phyloP scores from a whole-genome alignment of 805 yeast species.

The Lipomyces japonicus region DNA sequence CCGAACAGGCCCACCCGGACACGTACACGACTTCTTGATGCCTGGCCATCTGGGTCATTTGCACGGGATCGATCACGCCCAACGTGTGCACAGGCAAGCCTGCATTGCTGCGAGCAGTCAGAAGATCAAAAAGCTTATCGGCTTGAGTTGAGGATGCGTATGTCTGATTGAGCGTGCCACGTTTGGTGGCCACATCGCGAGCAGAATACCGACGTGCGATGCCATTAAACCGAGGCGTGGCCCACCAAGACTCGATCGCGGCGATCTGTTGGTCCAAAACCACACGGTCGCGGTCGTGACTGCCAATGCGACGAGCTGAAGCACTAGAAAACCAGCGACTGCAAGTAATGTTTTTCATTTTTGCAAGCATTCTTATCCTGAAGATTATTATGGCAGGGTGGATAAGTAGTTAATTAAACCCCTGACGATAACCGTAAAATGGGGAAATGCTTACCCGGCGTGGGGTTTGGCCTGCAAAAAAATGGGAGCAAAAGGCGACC shows the following conservation, averaged over 20 bases:
- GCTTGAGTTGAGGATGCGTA: conserved; percentile 54
- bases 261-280: conserved; percentile 38
- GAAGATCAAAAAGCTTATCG: conserved; percentile 46
- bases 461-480: too few species aligned
- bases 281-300: conserved; percentile 35
- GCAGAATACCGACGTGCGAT: conserved; percentile 53
- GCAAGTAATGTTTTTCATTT: too few species aligned
- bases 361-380: too few species aligned
- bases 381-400: too few species aligned
- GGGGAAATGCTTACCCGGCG: too few species aligned
- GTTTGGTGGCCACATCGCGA: conserved; percentile 48
- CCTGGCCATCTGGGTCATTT: conserved; percentile 53
- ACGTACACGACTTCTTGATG: conserved; percentile 53
- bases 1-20: conserved; percentile 62
- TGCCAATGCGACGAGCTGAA: too few species aligned
- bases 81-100: conserved; percentile 52
- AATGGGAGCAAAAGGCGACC: too few species aligned
- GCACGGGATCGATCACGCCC: conserved; percentile 62
- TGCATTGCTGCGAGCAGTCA: conserved; percentile 43
- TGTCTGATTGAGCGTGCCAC: conserved; percentile 46
- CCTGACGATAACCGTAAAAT: too few species aligned
- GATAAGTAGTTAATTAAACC: too few species aligned
- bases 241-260: conserved; percentile 50
- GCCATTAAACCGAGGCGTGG: conserved; percentile 45
- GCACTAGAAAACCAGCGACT: too few species aligned